Evolutionary conservation across 2,329 filamentous ascomycete species (phyloP), one percentile per base, ranked within the genome.

Genomic region (Colletotrichum tamarilloi): DNA sequence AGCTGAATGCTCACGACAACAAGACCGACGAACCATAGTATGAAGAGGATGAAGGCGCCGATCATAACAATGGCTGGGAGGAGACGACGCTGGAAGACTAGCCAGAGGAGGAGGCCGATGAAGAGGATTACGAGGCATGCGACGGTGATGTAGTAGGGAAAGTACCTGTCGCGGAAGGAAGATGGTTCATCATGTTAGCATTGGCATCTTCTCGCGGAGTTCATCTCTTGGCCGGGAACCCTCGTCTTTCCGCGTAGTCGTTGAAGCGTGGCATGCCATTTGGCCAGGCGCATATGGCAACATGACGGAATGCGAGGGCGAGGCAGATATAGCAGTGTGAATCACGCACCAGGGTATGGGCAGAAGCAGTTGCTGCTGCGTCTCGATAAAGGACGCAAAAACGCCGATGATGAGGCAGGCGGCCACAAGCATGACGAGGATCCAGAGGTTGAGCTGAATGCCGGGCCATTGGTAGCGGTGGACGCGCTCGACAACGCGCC

Each of bases 381-480:
- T 87, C 74, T 87, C 83, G 72, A 92, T 85, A 75, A 93, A 92
- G 24, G 84, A 87, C 16, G 87, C 84, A 75, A 92, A 91, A 24
- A 92, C 87, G 65, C 91, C 91, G 53, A 93, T 85, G 74, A 92
- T 88, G 66, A 86, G 87, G 67, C 86, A 84, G 5, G 89, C 87
- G 1, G 89, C 87, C 4, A 90, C 84, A 12, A 93, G 83, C 88
- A 93, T 92, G 76, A 92, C 84, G 62, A 93, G 84, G 78, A 93
- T 89, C 90, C 91, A 92, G 63, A 92, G 82, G 78, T 92, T 92
- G 72, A 93, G 85, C 81, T 92, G 89, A 67, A 90, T 81, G n/a
- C 90, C 89, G 22, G 91, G 91, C 91, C 91, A 93, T 83, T 91
- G 90, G 85, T 93, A 93, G 55, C 87, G 87, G 78, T 89, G 88